Conservation (phyloP, 2,329 filamentous ascomycete species). For the Trichoderma polysporum region DNA sequence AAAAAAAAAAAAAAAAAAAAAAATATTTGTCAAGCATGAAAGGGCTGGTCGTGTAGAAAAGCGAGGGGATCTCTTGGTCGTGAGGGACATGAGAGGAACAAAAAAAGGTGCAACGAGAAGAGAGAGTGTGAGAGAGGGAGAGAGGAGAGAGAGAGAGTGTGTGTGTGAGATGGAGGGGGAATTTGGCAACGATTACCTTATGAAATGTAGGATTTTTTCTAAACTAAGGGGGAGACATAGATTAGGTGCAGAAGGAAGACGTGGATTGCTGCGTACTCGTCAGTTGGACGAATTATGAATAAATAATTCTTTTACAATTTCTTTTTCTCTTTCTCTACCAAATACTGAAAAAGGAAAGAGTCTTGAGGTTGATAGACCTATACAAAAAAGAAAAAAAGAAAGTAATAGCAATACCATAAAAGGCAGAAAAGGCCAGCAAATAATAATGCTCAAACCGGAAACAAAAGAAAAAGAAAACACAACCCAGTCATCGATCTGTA, state of each 20-base stretch:
- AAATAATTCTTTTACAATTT: slow-evolving; percentile 5
- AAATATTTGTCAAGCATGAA: background rate
- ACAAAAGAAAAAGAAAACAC: background rate
- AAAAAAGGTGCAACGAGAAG: background rate
- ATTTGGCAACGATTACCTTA: background rate
- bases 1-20: background rate
- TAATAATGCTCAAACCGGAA: background rate
- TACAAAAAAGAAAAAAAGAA: background rate
- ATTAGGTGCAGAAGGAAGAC: background rate
- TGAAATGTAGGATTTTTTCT: slow-evolving; percentile 8
- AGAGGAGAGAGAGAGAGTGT: background rate
- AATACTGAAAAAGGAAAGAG: background rate
- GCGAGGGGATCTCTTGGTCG: background rate
- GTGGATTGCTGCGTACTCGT: background rate
- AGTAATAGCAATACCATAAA: background rate
- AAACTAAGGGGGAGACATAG: background rate
- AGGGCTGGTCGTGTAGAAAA: slow-evolving; percentile 19
- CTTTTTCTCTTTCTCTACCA: background rate
- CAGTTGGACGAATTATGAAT: background rate
- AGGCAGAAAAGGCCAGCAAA: background rate
- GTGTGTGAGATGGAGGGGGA: background rate
- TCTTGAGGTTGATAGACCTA: background rate
- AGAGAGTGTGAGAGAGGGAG: background rate
- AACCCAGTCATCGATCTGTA: background rate
- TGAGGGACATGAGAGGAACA: background rate